These are phyloP conservation scores for Cicer arietinum DNA, from an alignment of 306 rosid species.

Conservation along the genomic window DNA sequence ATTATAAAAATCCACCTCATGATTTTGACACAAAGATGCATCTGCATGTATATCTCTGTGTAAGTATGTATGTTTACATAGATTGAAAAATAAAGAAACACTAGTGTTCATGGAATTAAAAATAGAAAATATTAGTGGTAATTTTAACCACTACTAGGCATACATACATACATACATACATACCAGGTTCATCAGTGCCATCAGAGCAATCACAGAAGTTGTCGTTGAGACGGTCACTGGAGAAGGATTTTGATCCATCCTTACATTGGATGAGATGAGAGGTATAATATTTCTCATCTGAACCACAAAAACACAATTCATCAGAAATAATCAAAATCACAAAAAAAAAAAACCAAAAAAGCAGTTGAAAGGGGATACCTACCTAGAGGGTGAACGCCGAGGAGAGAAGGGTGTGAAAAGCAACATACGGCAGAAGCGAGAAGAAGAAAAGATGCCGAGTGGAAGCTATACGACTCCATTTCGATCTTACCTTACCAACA, in stretches of 20 bases:
- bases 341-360: slow-evolving; percentile 3
- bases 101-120: too few species aligned
- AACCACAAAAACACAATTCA: slow-evolving; percentile 41
- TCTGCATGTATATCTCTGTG: neutral
- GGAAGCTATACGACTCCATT: slow-evolving; percentile 43
- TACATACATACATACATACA: slow-evolving; percentile 38
- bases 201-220: slow-evolving; percentile 85
- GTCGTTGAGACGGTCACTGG: slow-evolving; percentile 79
- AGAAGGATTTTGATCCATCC: slow-evolving; percentile 74
- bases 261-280: slow-evolving; percentile 70
- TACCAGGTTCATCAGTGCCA: slow-evolving; percentile 95
- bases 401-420: slow-evolving; percentile 50
- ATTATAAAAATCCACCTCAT: slow-evolving; percentile 4
- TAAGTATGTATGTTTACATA: neutral
- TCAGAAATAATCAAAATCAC: neutral
- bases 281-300: slow-evolving; percentile 77
- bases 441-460: slow-evolving; percentile 50
- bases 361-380: slow-evolving; percentile 30
- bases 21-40: slow-evolving; percentile 3
- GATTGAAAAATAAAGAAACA: slow-evolving; percentile 3
- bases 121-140: too few species aligned
- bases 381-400: slow-evolving; percentile 88
- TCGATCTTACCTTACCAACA: neutral
- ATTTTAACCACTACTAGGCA: too few species aligned
- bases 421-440: slow-evolving; percentile 45